These are phyloP conservation scores for Begonia fuchsioides DNA, from an alignment of 306 rosid genomes.

Conservation along the genomic window DNA sequence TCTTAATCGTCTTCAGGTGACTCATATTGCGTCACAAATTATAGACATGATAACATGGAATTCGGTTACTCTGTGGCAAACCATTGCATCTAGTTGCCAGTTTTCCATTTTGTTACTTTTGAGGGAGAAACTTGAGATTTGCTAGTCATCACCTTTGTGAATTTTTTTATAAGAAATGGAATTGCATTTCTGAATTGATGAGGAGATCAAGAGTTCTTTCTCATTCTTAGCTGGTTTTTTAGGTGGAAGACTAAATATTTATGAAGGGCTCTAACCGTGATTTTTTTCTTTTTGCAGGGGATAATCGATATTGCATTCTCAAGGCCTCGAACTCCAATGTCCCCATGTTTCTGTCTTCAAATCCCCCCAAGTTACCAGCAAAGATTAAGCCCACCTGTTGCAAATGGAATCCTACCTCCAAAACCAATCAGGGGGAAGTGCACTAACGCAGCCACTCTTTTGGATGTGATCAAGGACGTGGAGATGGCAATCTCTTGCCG, in stretches of 20 bases:
- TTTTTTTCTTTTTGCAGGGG: constrained; percentile 46
- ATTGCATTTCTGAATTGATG: too few relatives aligned
- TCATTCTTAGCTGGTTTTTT: too few relatives aligned
- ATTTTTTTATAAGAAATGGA: too few relatives aligned
- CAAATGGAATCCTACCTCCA: constrained; percentile 79
- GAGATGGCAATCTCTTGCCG: constrained; percentile 63
- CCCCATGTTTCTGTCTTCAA: constrained; percentile 86
- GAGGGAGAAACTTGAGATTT: too few relatives aligned
- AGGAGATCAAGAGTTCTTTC: too few relatives aligned
- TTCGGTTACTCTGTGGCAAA: background rate
- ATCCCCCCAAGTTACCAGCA: constrained; percentile 44
- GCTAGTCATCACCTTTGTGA: too few relatives aligned
- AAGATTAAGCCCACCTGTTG: constrained; percentile 47
- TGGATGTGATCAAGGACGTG: constrained; percentile 75
- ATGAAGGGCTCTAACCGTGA: constrained; percentile 2
- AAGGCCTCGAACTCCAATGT: constrained; percentile 56
- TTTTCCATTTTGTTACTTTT: too few relatives aligned
- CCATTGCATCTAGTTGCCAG: too few relatives aligned
- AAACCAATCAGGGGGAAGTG: constrained; percentile 70
- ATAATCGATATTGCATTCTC: constrained; percentile 61
- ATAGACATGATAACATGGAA: too few relatives aligned
- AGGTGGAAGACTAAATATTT: background rate
- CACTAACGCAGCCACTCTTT: constrained; percentile 46
- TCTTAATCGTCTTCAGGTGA: constrained; percentile 92
- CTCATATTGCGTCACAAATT: too few relatives aligned